Evolutionary conservation across 2,329 filamentous ascomycete species (phyloP).

Genomic region (Pseudogymnoascus sp.): DNA sequence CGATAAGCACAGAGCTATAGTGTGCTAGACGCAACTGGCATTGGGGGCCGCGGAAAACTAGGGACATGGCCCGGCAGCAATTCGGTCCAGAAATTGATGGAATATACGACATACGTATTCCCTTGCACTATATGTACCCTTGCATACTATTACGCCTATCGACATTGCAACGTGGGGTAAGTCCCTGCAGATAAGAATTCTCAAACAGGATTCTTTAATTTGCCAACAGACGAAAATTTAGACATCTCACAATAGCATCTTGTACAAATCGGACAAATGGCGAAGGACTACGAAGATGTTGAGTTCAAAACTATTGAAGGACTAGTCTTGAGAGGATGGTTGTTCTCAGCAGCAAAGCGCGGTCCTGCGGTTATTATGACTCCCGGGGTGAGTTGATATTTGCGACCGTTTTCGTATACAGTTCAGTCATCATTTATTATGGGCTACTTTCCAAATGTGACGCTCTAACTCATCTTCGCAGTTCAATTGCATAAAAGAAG

Average conservation of each 20-base stretch:
- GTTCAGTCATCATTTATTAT: neutral
- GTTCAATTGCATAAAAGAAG: slow-evolving; percentile 7
- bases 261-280: neutral
- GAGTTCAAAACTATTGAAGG: slow-evolving; percentile 20
- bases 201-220: neutral
- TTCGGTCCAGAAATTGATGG: neutral
- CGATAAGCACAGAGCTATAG: neutral
- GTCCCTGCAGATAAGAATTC: neutral
- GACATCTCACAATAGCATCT: neutral
- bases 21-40: neutral
- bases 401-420: neutral
- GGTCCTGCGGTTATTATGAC: slow-evolving; percentile 14
- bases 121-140: neutral
- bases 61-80: neutral
- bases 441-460: neutral
- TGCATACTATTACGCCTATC: neutral
- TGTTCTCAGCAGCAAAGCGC: slow-evolving; percentile 14
- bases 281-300: slow-evolving; percentile 14
- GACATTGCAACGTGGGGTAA: neutral
- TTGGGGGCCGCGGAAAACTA: neutral
- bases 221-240: neutral
- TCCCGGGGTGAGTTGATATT: slow-evolving; percentile 15
- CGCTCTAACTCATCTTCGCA: neutral
- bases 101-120: neutral
- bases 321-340: slow-evolving; percentile 21